Evolutionary conservation across 2,329 filamentous ascomycete genomes (phyloP), one percentile per base, ranked within the genome.

Genomic region (Scopulariopsis brevicaulis): DNA sequence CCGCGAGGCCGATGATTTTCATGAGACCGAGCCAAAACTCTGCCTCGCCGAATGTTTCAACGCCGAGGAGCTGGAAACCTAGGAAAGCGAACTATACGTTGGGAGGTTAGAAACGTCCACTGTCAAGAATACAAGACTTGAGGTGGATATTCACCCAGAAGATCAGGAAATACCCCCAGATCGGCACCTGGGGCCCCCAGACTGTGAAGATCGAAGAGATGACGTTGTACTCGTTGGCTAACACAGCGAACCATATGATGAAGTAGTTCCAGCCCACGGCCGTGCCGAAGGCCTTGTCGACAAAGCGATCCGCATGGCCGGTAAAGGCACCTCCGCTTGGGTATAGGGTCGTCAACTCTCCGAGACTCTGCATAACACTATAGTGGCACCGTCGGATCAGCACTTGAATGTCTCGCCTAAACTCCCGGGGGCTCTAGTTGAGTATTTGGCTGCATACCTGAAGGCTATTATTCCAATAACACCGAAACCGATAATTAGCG

Each of bases 21-120:
- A 90, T 71, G 18, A 86, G 77, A 0, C 87, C 85, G 59, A 91
- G 80, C 86, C 87, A 91, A 66, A 91, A 90, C 66, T 93, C 89
- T 11, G 86, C 83, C 66, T 92, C 88, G 15, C 88, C 88, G 66
- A 90, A 92, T 3, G 85, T 82, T 63, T 85, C 82, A 1, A 91
- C 84, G 1, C 86, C 86, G 1, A 90, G 73, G 37, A 90, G 76
- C 64, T 90, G 88, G 59, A 90, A 83, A 0, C 72, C 76, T 1
- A 85, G 75, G 62, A 91, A 88, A 0, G 83, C 71, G n/a, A 68
- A 70, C 74, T 74, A 55, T 6, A 40, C 14, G n/a, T 43, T 20
- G 22, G 46, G 7, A 50, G 46, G 8, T 50, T 6, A 22, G n/a
- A 50, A 22, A 24, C 22, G 11, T 4, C 14, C 43, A 4, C n/a